A percentile compares a stretch with the other conserved stretches of the same genome.
Evolutionary conservation across 352 stramenopile genomes (phyloP).

Genomic region (Pythium utonaiense): DNA sequence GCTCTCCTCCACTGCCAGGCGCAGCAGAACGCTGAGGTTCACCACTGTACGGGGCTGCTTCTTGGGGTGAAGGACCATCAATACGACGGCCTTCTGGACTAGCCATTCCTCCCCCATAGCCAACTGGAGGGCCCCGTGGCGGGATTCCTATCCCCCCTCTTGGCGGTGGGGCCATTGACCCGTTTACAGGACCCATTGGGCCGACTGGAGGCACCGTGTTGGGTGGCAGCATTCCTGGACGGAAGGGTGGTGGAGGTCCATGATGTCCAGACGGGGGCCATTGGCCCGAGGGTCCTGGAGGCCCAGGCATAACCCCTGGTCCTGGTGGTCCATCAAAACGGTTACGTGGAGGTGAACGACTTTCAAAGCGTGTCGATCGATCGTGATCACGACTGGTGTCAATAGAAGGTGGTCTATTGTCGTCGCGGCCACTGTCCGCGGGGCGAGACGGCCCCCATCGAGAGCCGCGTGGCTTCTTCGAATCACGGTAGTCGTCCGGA

Average conservation of each 20-base stretch:
- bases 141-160: neutral
- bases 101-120: neutral
- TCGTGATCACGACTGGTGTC: slow-evolving; percentile 29
- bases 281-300: slow-evolving; percentile 2
- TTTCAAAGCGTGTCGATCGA: slow-evolving; percentile 21
- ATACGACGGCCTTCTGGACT: neutral
- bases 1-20: neutral
- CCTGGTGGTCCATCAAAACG: slow-evolving; percentile 22
- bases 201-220: slow-evolving; percentile 12
- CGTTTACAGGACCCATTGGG: neutral
- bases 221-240: slow-evolving; percentile 10
- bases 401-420: slow-evolving; percentile 48
- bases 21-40: neutral
- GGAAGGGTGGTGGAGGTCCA: slow-evolving; percentile 17
- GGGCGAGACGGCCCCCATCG: slow-evolving; percentile 58
- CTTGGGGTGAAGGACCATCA: neutral
- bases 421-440: slow-evolving; percentile 19
- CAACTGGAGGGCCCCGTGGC: neutral
- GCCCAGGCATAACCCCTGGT: slow-evolving; percentile 2
- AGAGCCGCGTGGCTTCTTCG: slow-evolving; percentile 64
- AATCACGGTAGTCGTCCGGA: slow-evolving; percentile 35
- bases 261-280: slow-evolving; percentile 20
- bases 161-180: neutral
- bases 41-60: neutral
- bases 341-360: slow-evolving; percentile 24